Base-by-base conservation (phyloP, 1,139 yeast genomes). In the Hyphopichia pseudoburtonii region DNA sequence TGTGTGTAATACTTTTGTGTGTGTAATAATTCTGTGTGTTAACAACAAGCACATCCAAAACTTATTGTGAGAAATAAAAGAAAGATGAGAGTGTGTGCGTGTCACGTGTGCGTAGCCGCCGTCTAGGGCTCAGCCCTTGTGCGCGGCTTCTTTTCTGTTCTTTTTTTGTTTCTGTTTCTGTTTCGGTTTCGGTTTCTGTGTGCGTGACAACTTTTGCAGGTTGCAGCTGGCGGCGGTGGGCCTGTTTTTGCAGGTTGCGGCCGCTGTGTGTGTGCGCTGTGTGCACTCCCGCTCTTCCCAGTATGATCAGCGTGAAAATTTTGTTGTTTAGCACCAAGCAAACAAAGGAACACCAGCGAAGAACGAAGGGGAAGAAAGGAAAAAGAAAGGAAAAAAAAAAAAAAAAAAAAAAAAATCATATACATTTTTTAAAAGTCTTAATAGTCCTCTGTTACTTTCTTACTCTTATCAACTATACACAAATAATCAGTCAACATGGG, bases 401-500 rank as follows among this genome's bases (percentile, higher is more conserved):
- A n/a, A n/a, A n/a, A n/a, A n/a, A n/a, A n/a, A n/a, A n/a, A n/a
- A n/a, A n/a, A n/a, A n/a, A n/a, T n/a, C n/a, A n/a, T n/a, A n/a
- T n/a, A n/a, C 23, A 42, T 38, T 42, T 40, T 41, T 44, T 38
- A 42, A 43, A 30, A 34, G 39, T 30, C 33, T 25, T 36, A n/a
- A n/a, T n/a, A n/a, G n/a, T n/a, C 10, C 23, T 21, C 10, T 21
- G 9, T 28, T 23, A 28, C 17, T 26, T 33, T 17, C 22, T 29
- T 24, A 18, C 38, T 35, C 37, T 40, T 47, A 23, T 32, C 40
- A 39, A 34, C 47, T 16, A 27, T 35, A 41, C 47, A 45, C 47
- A 56, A 53, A 54, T 47, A 53, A 60, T 46, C 62, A 68, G 66
- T 65, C 73, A 78, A 65, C 70, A 78, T 79, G 85, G 73, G 82